phyloP scores from a whole-genome alignment of 169 alveolate species.

The Besnoitia besnoiti region DNA sequence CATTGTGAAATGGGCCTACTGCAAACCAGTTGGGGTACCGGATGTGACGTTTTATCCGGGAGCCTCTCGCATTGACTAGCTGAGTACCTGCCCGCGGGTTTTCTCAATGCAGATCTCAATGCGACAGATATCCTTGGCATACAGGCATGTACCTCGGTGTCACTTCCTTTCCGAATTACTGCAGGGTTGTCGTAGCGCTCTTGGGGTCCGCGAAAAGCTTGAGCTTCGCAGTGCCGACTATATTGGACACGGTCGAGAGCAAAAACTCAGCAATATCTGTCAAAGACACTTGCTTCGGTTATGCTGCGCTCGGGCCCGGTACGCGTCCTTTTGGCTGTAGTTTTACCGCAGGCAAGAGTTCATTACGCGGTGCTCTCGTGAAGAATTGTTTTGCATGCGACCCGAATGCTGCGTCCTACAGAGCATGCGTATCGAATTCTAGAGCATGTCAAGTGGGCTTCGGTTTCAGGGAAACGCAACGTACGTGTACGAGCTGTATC shows the following conservation, averaged over 20 bases:
- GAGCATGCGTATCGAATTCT: neutral
- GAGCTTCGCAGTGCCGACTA: slow-evolving; percentile 48
- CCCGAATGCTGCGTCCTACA: neutral
- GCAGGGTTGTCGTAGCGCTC: slow-evolving; percentile 33
- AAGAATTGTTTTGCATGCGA: neutral
- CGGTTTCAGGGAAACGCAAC: neutral
- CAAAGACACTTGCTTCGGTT: neutral
- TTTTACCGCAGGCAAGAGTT: neutral
- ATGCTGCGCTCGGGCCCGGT: slow-evolving; percentile 21
- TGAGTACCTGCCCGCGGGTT: no score
- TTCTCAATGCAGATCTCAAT: no score
- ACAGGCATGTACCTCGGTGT: no score
- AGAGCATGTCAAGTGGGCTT: neutral
- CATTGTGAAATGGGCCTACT: no score
- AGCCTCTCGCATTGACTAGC: no score
- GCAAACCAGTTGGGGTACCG: no score
- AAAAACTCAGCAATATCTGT: neutral
- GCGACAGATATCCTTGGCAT: no score
- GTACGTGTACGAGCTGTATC: neutral
- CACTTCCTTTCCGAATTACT: neutral
- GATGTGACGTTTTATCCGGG: no score
- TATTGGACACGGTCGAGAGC: slow-evolving; percentile 35
- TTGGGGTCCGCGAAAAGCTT: slow-evolving; percentile 35
- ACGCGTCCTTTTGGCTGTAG: neutral
- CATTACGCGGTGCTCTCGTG: neutral